A percentile compares a stretch with the other conserved stretches of the same genome.
These are phyloP conservation scores for Yarrowia hollandica DNA, from an alignment of 805 yeast genomes.

Conservation along the genomic window DNA sequence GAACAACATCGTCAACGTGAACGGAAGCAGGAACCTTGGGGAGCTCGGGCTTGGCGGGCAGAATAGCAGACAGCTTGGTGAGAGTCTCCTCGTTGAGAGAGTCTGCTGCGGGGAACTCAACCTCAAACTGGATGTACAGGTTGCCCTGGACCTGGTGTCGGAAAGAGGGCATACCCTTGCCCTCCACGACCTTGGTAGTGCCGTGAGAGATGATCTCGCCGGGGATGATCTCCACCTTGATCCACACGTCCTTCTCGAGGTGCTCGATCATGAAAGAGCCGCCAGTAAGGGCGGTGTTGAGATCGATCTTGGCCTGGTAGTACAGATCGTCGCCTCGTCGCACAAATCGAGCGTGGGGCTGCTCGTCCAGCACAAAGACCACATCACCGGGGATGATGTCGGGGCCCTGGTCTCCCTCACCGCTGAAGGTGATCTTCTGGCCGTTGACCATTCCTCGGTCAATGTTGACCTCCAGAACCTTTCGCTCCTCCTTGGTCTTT, in stretches of 20 bases:
- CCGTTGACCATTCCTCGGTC: slow-evolving; percentile 98
- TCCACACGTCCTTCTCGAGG: slow-evolving; percentile 78
- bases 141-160: slow-evolving; percentile 88
- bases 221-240: slow-evolving; percentile 77
- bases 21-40: slow-evolving; percentile 64
- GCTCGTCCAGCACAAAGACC: slow-evolving; percentile 85
- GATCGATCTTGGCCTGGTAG: slow-evolving; percentile 83
- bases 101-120: slow-evolving; percentile 80
- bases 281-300: slow-evolving; percentile 94
- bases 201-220: slow-evolving; percentile 94
- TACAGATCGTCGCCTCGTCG: slow-evolving; percentile 88
- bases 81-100: slow-evolving; percentile 71
- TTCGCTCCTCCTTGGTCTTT: slow-evolving; percentile 83
- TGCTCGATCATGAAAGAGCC: slow-evolving; percentile 88
- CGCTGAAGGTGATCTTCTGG: slow-evolving; percentile 83
- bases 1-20: slow-evolving; percentile 75
- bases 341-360: slow-evolving; percentile 75
- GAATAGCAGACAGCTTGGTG: slow-evolving; percentile 66
- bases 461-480: slow-evolving; percentile 88
- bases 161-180: slow-evolving; percentile 96
- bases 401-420: slow-evolving; percentile 98
- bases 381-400: slow-evolving; percentile 96
- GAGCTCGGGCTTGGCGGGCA: slow-evolving; percentile 72
- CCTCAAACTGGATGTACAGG: slow-evolving; percentile 78
- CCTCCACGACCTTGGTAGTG: slow-evolving; percentile 73